Percentiles rank a stretch among this genome's conserved stretches.
Evolutionary conservation across 208 protist genomes (phyloP).

Genomic region (Zelonia costaricensis): DNA sequence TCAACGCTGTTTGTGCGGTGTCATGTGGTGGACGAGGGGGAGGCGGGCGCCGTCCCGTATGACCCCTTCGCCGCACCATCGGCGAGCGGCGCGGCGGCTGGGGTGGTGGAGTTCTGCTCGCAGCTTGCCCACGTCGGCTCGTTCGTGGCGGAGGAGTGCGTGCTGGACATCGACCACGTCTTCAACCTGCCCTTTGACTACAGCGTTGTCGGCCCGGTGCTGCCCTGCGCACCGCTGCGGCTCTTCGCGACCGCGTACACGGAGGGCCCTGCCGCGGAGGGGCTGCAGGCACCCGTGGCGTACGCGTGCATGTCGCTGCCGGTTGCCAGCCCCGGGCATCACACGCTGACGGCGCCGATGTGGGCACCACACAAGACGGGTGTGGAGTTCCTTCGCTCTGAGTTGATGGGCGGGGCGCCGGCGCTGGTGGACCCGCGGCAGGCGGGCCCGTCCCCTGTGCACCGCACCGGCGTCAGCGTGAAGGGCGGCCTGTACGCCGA

Average conservation of each 20-base stretch:
- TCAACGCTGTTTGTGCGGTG: constrained; percentile 56
- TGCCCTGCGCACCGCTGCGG: constrained; percentile 42
- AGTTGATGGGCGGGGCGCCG: constrained; percentile 64
- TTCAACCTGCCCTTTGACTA: constrained; percentile 77
- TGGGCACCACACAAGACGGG: constrained; percentile 65
- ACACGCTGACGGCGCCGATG: constrained; percentile 39
- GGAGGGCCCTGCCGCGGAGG: constrained; percentile 37
- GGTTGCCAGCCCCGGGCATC: constrained; percentile 42
- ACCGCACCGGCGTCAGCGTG: constrained; percentile 41
- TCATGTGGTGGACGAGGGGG: constrained; percentile 40
- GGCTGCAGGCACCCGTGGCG: constrained; percentile 56
- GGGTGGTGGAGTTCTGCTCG: constrained; percentile 39
- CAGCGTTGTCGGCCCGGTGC: constrained; percentile 25
- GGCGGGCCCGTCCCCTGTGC: constrained; percentile 21
- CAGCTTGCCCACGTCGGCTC: constrained; percentile 55
- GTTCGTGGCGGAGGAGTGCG: constrained; percentile 43
- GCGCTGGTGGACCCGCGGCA: constrained; percentile 51
- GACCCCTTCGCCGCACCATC: constrained; percentile 7
- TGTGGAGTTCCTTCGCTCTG: constrained; percentile 55
- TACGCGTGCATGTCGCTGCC: constrained; percentile 63
- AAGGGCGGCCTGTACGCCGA: constrained; percentile 48
- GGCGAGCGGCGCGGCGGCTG: constrained; percentile 4
- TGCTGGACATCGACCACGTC: constrained; percentile 54
- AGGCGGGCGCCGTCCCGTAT: background rate
- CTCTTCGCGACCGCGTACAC: constrained; percentile 60